Conservation (phyloP, 2,329 filamentous ascomycete species). For the Trichothecium roseum region DNA sequence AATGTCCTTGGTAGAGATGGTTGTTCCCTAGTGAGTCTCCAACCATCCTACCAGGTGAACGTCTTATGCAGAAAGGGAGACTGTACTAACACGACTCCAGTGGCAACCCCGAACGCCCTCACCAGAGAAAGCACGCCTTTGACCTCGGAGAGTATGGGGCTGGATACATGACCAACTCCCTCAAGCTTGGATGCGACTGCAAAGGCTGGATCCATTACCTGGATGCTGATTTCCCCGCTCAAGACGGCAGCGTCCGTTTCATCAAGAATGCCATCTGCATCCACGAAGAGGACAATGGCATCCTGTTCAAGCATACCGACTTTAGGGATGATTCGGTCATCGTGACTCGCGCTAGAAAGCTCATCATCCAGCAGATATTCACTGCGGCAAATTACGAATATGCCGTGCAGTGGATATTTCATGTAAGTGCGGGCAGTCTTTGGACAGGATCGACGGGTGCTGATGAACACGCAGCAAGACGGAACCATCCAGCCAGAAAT, state of each 20-base stretch:
- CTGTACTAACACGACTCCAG: conserved; percentile 13
- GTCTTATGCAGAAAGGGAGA: not conserved
- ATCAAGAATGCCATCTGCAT: conserved; percentile 95
- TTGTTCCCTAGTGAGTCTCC: conserved; percentile 68
- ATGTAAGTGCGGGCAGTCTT: conserved; percentile 5
- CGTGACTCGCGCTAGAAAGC: conserved; percentile 75
- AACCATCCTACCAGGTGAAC: no score
- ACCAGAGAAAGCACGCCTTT: conserved; percentile 74
- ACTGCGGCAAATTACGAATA: conserved; percentile 97
- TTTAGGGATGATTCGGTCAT: conserved; percentile 84
- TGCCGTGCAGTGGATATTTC: conserved; percentile 28
- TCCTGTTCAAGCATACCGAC: conserved; percentile 89
- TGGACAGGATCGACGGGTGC: not conserved
- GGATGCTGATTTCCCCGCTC: conserved; percentile 75
- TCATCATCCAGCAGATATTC: conserved; percentile 85
- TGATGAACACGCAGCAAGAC: conserved; percentile 48
- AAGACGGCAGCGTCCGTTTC: conserved; percentile 60
- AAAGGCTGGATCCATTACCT: conserved; percentile 89
- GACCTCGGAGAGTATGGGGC: conserved; percentile 74
- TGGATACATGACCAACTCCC: conserved; percentile 74
- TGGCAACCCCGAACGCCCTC: conserved; percentile 69
- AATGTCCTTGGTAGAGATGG: conserved; percentile 85
- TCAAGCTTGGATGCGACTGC: conserved; percentile 72
- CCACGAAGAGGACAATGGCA: conserved; percentile 86
- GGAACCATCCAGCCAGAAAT: conserved; percentile 88